Conservation (phyloP, 371 early-diverging fungal genomes). For the Sporodiniella umbellata region DNA sequence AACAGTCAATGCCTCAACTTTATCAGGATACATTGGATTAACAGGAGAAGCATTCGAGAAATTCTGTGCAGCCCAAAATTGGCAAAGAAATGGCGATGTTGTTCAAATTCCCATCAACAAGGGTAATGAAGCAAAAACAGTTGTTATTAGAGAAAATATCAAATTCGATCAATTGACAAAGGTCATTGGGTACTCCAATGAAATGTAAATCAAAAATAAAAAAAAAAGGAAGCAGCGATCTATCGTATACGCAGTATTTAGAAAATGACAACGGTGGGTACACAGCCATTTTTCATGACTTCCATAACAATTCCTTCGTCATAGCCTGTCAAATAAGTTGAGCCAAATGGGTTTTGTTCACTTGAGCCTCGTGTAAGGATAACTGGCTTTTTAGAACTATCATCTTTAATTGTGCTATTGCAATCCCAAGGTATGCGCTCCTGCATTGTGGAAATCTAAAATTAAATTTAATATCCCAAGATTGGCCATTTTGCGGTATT, state of each 20-base stretch:
- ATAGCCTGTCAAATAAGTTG: conserved; percentile 61
- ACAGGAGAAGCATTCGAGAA: conserved; percentile 61
- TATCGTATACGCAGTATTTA: conserved; percentile 18
- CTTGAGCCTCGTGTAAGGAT: conserved; percentile 65
- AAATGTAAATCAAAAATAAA: conserved; percentile 36
- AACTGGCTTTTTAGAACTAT: conserved; percentile 45
- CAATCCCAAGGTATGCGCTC: conserved; percentile 47
- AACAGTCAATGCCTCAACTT: conserved; percentile 56
- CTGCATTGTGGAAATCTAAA: conserved; percentile 41
- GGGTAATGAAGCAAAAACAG: conserved; percentile 81
- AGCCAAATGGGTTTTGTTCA: conserved; percentile 71
- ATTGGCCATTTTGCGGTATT: background rate
- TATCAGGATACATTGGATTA: conserved; percentile 67
- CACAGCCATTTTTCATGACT: conserved; percentile 61
- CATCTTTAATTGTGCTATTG: conserved; percentile 23
- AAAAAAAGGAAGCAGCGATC: background rate
- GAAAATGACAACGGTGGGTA: conserved; percentile 55
- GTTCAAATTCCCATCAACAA: conserved; percentile 75
- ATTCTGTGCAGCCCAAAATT: conserved; percentile 62
- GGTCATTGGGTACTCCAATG: conserved; percentile 68
- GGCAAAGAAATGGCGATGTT: conserved; percentile 61
- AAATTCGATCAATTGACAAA: conserved; percentile 79
- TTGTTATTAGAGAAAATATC: conserved; percentile 82
- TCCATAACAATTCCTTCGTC: conserved; percentile 59
- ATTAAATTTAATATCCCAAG: background rate